These are phyloP conservation scores for Tricholoma sp. DNA, from an alignment of 768 basidiomycete genomes.

Conservation along the genomic window DNA sequence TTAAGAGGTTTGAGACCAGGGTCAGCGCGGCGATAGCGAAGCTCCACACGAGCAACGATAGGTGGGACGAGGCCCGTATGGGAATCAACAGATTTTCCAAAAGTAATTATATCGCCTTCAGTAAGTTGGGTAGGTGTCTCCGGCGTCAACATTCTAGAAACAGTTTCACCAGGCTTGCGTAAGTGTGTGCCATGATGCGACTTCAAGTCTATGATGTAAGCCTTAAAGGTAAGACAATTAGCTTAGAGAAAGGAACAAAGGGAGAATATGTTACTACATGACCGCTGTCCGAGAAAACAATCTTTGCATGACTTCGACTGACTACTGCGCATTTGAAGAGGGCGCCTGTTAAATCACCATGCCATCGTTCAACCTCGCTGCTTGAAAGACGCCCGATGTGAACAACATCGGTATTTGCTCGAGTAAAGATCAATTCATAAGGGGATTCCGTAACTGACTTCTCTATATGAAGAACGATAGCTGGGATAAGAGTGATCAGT, in stretches of 20 bases:
- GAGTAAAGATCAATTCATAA: constrained; percentile 47
- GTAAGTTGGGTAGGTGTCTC: constrained; percentile 52
- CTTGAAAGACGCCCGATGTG: constrained; percentile 67
- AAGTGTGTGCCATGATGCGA: constrained; percentile 79
- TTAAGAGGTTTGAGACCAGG: constrained; percentile 16
- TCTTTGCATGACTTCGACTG: constrained; percentile 73
- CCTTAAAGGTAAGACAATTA: constrained; percentile 35
- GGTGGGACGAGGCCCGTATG: constrained; percentile 58
- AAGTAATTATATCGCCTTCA: constrained; percentile 69
- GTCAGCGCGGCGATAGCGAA: constrained; percentile 25
- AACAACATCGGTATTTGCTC: constrained; percentile 44
- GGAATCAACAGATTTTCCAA: constrained; percentile 71
- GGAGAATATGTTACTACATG: constrained; percentile 40
- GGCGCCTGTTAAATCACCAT: constrained; percentile 40
- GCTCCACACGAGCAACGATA: constrained; percentile 54
- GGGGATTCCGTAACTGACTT: constrained; percentile 40
- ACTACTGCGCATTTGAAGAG: constrained; percentile 76
- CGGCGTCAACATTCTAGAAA: constrained; percentile 44
- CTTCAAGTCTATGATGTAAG: constrained; percentile 61
- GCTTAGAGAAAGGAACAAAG: constrained; percentile 7
- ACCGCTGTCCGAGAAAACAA: constrained; percentile 65
- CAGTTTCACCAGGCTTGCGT: constrained; percentile 44
- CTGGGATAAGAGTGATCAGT: constrained; percentile 30
- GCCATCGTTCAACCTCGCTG: constrained; percentile 35
- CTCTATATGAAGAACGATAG: constrained; percentile 56